phyloP scores from a whole-genome alignment of 176 grass and related monocot species.

The Otatea glauca region DNA sequence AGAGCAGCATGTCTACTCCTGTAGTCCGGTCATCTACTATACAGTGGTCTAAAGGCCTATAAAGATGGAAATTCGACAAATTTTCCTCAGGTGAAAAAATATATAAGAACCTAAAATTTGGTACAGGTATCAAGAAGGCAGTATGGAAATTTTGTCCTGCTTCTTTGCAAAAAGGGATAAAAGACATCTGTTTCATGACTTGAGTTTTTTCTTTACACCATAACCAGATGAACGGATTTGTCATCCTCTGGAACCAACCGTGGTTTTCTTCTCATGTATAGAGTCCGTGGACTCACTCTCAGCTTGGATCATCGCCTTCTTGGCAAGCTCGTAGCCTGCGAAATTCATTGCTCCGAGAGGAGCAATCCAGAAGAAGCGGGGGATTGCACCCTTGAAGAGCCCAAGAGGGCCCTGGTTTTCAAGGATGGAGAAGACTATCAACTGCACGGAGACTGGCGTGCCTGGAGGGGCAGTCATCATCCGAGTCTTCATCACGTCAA shows the following conservation, averaged over 20 bases:
- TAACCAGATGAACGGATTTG: not conserved
- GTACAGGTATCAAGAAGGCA: not conserved
- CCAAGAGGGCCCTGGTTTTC: slow-evolving; percentile 78
- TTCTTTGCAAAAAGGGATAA: slow-evolving; percentile 26
- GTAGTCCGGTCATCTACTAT: too few relatives aligned
- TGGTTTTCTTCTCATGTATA: slow-evolving; percentile 39
- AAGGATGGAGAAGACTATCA: slow-evolving; percentile 88
- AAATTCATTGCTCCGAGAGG: slow-evolving; percentile 98
- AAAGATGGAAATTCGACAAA: not conserved
- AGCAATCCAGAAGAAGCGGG: slow-evolving; percentile 93
- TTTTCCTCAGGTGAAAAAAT: not conserved
- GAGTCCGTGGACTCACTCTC: slow-evolving; percentile 39
- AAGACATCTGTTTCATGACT: slow-evolving; percentile 1
- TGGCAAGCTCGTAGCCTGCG: slow-evolving; percentile 90
- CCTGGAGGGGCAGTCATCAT: slow-evolving; percentile 95
- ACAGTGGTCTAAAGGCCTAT: slow-evolving; percentile 13
- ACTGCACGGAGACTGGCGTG: slow-evolving; percentile 82
- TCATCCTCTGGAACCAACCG: slow-evolving; percentile 34
- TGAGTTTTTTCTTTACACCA: slow-evolving; percentile 22
- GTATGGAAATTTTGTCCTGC: not conserved
- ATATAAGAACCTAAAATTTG: not conserved
- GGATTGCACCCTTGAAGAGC: slow-evolving; percentile 90
- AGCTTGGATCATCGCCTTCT: slow-evolving; percentile 78
- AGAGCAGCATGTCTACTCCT: too few relatives aligned
- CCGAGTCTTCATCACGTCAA: slow-evolving; percentile 95